A percentile compares a stretch with the other conserved stretches of the same genome.
Evolutionary conservation across 805 yeast genomes (phyloP).

Genomic region (Suhomyces pyralidae): DNA sequence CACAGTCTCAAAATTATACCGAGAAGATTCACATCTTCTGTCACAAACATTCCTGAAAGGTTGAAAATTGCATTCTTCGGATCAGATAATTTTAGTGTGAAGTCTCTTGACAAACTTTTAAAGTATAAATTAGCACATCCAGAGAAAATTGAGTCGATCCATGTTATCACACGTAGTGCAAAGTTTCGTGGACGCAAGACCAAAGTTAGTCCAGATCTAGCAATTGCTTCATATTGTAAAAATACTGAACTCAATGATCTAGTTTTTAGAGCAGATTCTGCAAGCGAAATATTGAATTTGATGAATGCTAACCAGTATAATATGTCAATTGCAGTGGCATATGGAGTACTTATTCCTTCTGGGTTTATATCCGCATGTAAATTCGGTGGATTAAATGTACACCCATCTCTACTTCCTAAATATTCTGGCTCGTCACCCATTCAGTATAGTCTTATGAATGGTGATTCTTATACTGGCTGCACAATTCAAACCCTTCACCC

Average conservation of each 20-base stretch:
- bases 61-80: slow-evolving; percentile 67
- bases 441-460: slow-evolving; percentile 70
- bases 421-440: slow-evolving; percentile 89
- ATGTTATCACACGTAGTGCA: slow-evolving; percentile 61
- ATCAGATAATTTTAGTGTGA: slow-evolving; percentile 66
- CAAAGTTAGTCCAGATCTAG: slow-evolving; percentile 47
- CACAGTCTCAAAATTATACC: neutral
- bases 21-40: neutral
- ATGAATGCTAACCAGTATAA: slow-evolving; percentile 38
- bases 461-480: slow-evolving; percentile 69
- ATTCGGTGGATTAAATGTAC: slow-evolving; percentile 82
- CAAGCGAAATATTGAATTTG: slow-evolving; percentile 32
- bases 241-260: slow-evolving; percentile 4
- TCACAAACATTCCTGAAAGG: neutral
- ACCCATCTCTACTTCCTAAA: slow-evolving; percentile 83
- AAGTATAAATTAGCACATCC: slow-evolving; percentile 15
- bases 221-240: slow-evolving; percentile 39
- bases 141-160: slow-evolving; percentile 37
- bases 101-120: slow-evolving; percentile 43
- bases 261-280: slow-evolving; percentile 51
- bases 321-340: slow-evolving; percentile 87
- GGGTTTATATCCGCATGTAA: slow-evolving; percentile 45
- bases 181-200: slow-evolving; percentile 63
- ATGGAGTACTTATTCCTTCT: slow-evolving; percentile 76
- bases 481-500: slow-evolving; percentile 91